Evolutionary conservation across 495 filamentous ascomycete genomes (phyloP), one percentile per base, ranked within the genome.

Genomic region (Aspergillus hancockii): DNA sequence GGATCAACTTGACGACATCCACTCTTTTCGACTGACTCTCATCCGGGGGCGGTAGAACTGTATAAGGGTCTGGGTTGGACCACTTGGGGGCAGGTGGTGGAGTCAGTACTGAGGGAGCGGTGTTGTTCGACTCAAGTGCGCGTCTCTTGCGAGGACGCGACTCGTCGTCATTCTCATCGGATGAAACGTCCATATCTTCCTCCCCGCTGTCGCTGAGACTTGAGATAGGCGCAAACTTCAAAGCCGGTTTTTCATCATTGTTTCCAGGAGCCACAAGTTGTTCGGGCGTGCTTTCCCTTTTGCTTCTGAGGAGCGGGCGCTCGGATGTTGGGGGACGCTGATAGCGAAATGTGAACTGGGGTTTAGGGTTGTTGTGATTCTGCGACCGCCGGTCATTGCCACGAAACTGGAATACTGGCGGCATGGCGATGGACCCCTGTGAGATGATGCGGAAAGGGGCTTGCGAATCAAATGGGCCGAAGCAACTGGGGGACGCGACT

Each of bases 31-130:
- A 76, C 38, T 82, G 79, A 41, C 67, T 79, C 62, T 82, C 84
- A 63, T 89, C 87, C 0, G 85, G 80, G 8, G 90, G 90, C 7
- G 92, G 92, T 8, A 94, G 75, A 3, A 79, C 87, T 4, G 90
- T 94, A 73, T 96, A 97, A 0, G 91, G 91, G 71, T 97, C 92
- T 4, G 92, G 91, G 64, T 97, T 97, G 1, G 91, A 96, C 92
- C 92, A 97, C 70, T 87, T 89, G 0, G 91, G 91, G 3, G 63
- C 63, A 13, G 70, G 71, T 57, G 60, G 66, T 71, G 60, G 79
- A 32, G 55, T 46, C 3, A 66, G 55, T 1, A 50, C 52, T 8
- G 65, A 45, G 18, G 54, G 63, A 46, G 78, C 79, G 25, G 79
- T 72, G 10, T 45, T 62, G n/a, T 83, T 75, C n/a, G 76, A 63